Conservation (phyloP, 164 flowering plant species). For the Tinospora cordifolia region DNA sequence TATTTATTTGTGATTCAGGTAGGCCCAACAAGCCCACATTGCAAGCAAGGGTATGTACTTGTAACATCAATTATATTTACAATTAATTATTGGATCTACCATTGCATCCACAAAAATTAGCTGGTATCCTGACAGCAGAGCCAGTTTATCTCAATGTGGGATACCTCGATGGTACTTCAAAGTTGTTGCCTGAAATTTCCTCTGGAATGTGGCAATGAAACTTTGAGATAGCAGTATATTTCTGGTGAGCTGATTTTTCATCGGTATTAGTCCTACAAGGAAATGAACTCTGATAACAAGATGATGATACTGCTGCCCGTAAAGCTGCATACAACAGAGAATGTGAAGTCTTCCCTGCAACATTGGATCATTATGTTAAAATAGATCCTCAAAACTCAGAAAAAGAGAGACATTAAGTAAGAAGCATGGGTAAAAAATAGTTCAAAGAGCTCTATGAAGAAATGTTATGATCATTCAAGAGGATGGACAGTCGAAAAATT, state of each 20-base stretch:
- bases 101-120: neutral
- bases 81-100: neutral
- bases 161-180: slow-evolving; percentile 50
- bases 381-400: neutral
- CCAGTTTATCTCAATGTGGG: slow-evolving; percentile 4
- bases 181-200: slow-evolving; percentile 22
- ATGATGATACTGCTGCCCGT: slow-evolving; percentile 32
- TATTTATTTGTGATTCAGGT: neutral
- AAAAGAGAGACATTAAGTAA: neutral
- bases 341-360: slow-evolving; percentile 35
- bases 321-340: slow-evolving; percentile 36
- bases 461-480: neutral
- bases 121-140: neutral
- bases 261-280: slow-evolving; percentile 19
- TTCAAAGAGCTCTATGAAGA: neutral
- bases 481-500: neutral
- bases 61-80: neutral
- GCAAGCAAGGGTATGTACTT: neutral
- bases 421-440: neutral
- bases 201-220: slow-evolving; percentile 27
- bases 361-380: slow-evolving; percentile 1
- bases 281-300: slow-evolving; percentile 21
- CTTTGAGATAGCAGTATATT: slow-evolving; percentile 24
- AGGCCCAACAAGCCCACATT: neutral
- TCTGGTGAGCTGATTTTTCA: slow-evolving; percentile 19